phyloP scores from a whole-genome alignment of 176 grass and related monocot genomes.

The Chloris gayana region DNA sequence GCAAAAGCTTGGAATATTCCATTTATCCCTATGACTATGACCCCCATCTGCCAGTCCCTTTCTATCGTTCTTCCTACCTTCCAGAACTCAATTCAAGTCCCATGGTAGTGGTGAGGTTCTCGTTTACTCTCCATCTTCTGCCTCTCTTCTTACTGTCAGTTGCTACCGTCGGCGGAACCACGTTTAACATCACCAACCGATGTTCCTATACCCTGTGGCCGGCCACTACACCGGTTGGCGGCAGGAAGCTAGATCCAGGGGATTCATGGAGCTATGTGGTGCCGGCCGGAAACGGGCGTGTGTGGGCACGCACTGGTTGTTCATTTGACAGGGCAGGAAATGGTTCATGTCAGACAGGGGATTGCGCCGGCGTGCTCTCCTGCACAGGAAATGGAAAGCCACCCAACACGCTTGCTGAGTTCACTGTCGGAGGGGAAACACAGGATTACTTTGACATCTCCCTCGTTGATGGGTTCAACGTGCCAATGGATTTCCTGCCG shows the following conservation, averaged over 20 bases:
- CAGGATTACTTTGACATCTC: constrained; percentile 51
- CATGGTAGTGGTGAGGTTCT: neutral
- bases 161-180: neutral
- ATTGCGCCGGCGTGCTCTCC: constrained; percentile 24
- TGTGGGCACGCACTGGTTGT: constrained; percentile 35
- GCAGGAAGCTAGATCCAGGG: neutral
- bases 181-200: constrained; percentile 34
- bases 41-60: neutral
- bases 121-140: neutral
- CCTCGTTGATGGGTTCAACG: constrained; percentile 48
- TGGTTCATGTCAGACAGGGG: constrained; percentile 29
- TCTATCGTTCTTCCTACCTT: neutral
- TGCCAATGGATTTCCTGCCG: constrained; percentile 51
- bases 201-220: constrained; percentile 56
- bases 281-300: neutral
- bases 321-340: constrained; percentile 17
- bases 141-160: neutral
- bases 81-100: neutral
- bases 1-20: neutral
- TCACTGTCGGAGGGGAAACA: neutral
- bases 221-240: constrained; percentile 14
- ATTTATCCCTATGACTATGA: neutral
- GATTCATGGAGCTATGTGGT: neutral
- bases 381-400: neutral
- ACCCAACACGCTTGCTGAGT: constrained; percentile 38